Evolutionary conservation across 2,329 filamentous ascomycete species (phyloP), one percentile per base, ranked within the genome.

Genomic region (Alternaria metachromatica): DNA sequence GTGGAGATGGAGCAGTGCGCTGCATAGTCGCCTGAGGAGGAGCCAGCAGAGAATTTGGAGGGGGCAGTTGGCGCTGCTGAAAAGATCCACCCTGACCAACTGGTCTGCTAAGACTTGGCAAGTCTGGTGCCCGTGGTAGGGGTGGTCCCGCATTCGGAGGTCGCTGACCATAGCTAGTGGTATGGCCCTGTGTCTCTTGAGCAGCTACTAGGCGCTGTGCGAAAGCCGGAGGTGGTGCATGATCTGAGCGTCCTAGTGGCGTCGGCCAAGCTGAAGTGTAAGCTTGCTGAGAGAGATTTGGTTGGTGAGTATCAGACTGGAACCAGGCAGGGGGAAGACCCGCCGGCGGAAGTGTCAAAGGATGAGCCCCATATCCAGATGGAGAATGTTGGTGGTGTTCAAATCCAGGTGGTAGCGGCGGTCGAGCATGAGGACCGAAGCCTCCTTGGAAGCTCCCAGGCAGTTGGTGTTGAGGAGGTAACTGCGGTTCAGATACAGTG

Each of bases 1-100:
- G 58, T 6, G 68, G 63, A 6, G 62, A 45, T 3, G 72, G 64
- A 3, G 64, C 63, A 15, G 62, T 64, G 41, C 72, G 70, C 30
- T 65, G 53, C 5, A 74, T 70, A n/a, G 66, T 23, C 9, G 55
- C 15, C 6, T 44, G 50, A 7, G 51, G 62, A 7, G 58, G 59
- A 9, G 26, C 11, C 18, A 65, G 30, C 18, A 58, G 33, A 44
- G 18, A 13, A 13, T 13, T 25, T 3, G 18, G 41, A 18, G 45
- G 28, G 13, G 18, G 33, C 12, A 41, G 50, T 28, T 55, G 50
- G 18, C 20, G 49, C 26, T 59, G 43, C 8, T 28, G 28, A 12
- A 9, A 8, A 37, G 43, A 18, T 20, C 15, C 41, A 11, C 25
- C 25, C 18, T 30, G 18, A 7, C 23, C 15, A 12, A 23, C 30